Evolutionary conservation across 208 protist species (phyloP).

Genomic region (Endotrypanum monterogeii): DNA sequence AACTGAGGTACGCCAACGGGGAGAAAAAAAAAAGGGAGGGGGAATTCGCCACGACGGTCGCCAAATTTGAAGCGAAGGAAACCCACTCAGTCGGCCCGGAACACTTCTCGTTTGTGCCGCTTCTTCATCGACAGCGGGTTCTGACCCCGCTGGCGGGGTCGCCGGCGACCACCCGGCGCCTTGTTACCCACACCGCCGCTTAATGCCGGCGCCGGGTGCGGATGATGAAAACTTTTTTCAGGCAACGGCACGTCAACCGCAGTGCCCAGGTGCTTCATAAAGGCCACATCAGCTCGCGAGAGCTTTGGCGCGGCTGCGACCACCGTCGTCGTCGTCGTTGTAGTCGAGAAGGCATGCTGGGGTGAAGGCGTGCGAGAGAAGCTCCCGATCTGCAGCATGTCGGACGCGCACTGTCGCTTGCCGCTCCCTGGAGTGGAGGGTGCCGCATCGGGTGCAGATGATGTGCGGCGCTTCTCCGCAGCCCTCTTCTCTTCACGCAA

Average conservation of each 20-base stretch:
- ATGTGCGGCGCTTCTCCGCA: background rate
- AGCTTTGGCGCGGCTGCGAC: conserved; percentile 30
- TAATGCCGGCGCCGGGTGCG: background rate
- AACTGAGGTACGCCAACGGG: background rate
- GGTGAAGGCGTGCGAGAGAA: background rate
- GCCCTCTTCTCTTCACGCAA: background rate
- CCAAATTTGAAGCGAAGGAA: too few relatives aligned
- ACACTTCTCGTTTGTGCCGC: conserved; percentile 67
- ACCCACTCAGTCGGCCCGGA: conserved; percentile 42
- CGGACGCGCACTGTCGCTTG: background rate
- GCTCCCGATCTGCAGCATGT: background rate
- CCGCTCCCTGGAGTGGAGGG: background rate
- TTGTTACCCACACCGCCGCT: background rate
- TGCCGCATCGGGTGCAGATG: background rate
- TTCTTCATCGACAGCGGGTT: conserved; percentile 89
- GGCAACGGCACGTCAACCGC: conserved; percentile 19
- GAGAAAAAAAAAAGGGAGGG: background rate
- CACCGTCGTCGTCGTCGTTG: conserved; percentile 13
- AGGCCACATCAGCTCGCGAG: conserved; percentile 56
- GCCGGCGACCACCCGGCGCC: conserved; percentile 14
- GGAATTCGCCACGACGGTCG: background rate
- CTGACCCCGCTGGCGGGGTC: conserved; percentile 30
- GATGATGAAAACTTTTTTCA: background rate
- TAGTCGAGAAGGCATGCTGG: background rate
- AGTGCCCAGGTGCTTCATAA: conserved; percentile 49